A percentile compares a stretch with the other conserved stretches of the same genome.
Evolutionary conservation across 2,329 filamentous ascomycete genomes (phyloP).

Genomic region (Drechslerella coelobrocha): DNA sequence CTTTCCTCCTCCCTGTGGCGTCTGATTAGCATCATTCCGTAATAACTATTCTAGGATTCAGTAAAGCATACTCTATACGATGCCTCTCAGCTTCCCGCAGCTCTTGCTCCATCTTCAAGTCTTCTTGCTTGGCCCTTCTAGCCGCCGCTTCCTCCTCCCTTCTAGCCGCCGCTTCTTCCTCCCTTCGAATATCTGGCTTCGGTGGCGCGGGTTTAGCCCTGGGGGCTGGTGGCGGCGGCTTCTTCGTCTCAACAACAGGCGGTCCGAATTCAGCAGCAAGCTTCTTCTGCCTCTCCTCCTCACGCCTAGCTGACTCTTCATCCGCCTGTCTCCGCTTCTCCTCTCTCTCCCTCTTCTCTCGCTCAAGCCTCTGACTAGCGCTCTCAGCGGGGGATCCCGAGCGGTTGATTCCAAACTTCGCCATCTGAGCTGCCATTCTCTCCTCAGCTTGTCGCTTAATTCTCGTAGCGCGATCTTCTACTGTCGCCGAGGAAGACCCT

Average conservation of each 20-base stretch:
- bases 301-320: constrained; percentile 87
- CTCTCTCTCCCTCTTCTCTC: constrained; percentile 84
- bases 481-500: constrained; percentile 63
- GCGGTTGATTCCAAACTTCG: constrained; percentile 77
- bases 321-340: constrained; percentile 88
- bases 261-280: constrained; percentile 77
- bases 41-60: neutral
- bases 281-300: constrained; percentile 82
- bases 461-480: constrained; percentile 88
- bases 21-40: constrained; percentile 48
- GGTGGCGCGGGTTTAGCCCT: constrained; percentile 75
- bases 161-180: constrained; percentile 64
- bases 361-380: constrained; percentile 81
- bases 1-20: constrained; percentile 72
- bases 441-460: constrained; percentile 97
- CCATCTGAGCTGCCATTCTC: constrained; percentile 93
- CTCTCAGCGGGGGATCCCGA: constrained; percentile 76
- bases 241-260: constrained; percentile 65
- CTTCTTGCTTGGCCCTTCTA: too few species aligned
- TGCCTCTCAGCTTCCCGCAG: constrained; percentile 77
- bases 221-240: constrained; percentile 72
- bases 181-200: constrained; percentile 67
- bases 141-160: constrained; percentile 72
- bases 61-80: constrained; percentile 80
- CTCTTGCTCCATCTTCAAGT: too few species aligned